Conservation (phyloP, 176 grass and related monocot species). For the Sorghum bicolor region Sorghum_bicolor_NCBIv3 NC_012878.2:58075501-58076000, state of each 20-base stretch:
- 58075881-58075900: conserved; percentile 33
- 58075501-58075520: not conserved
- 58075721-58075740: not conserved
- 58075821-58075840: conserved; percentile 49
- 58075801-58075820: conserved; percentile 47
- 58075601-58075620: not conserved
- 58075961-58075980: conserved; percentile 56
- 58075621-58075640: not conserved
- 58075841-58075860: conserved; percentile 31
- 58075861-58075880: conserved; percentile 22
- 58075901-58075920: conserved; percentile 26
- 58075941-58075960: conserved; percentile 1
- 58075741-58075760: not conserved
- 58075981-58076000: conserved; percentile 39
- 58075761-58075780: not conserved
- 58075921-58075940: conserved; percentile 38
- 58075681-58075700: not conserved
- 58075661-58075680: not conserved
- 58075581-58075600: not conserved
- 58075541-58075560: conserved; percentile 27
- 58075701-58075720: not conserved
- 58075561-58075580: not conserved
- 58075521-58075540: not conserved
- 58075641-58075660: not conserved
- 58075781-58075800: conserved; percentile 68